These are phyloP conservation scores for Entophlyctis helioformis DNA, from an alignment of 192 early-diverging fungal species.

Conservation along the genomic window DNA sequence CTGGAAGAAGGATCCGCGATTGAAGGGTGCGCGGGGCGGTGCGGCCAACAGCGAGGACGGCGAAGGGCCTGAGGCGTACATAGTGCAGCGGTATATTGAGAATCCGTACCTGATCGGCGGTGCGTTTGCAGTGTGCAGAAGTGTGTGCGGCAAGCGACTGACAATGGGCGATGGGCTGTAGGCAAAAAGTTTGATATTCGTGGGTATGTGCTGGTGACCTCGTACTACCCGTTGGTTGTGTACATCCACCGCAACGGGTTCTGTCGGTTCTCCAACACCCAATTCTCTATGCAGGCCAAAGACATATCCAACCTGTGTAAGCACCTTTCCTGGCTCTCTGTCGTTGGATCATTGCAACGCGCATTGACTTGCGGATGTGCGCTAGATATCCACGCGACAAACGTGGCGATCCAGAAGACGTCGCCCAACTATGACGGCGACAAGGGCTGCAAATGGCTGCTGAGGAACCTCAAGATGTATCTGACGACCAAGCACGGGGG, in stretches of 20 bases:
- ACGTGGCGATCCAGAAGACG: slow-evolving; percentile 53
- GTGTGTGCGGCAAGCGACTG: too few species aligned
- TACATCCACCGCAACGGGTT: slow-evolving; percentile 55
- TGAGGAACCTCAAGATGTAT: slow-evolving; percentile 41
- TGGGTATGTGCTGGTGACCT: slow-evolving; percentile 45
- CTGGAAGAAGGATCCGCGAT: slow-evolving; percentile 43
- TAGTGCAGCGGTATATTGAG: slow-evolving; percentile 53
- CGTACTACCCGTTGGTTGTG: slow-evolving; percentile 43
- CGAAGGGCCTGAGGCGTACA: slow-evolving; percentile 45
- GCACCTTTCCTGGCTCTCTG: background rate
- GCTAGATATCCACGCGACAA: slow-evolving; percentile 48
- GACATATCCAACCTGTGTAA: slow-evolving; percentile 50
- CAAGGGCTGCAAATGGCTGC: slow-evolving; percentile 53
- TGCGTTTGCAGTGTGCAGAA: slow-evolving; percentile 5
- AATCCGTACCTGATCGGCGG: slow-evolving; percentile 51
- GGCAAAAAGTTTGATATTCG: slow-evolving; percentile 58
- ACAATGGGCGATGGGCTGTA: background rate
- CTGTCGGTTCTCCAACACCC: slow-evolving; percentile 48
- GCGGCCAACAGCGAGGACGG: slow-evolving; percentile 7
- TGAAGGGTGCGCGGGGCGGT: slow-evolving; percentile 5
- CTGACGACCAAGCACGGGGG: slow-evolving; percentile 40
- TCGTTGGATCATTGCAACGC: background rate
- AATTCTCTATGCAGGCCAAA: slow-evolving; percentile 51
- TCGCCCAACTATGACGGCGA: slow-evolving; percentile 41
- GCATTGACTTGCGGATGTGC: background rate